These are phyloP conservation scores for Dipteronia dyeriana DNA, from an alignment of 345 rosid species.

Conservation along the genomic window DNA sequence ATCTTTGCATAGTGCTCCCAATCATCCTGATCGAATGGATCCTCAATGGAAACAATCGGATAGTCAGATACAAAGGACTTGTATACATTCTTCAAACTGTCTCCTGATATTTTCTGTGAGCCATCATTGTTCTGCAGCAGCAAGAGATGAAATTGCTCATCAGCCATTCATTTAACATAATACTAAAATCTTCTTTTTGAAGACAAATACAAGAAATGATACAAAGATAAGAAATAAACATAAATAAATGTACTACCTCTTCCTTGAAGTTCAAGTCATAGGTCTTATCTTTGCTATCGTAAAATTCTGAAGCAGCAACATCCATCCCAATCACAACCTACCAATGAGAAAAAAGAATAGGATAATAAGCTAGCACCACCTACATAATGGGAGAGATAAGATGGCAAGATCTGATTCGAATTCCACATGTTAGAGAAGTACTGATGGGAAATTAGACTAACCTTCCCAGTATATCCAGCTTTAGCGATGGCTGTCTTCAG, in stretches of 20 bases:
- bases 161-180: conserved; percentile 3
- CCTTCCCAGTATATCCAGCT: conserved; percentile 69
- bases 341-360: conserved; percentile 3
- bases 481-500: conserved; percentile 69
- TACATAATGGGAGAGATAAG: background rate
- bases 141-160: conserved; percentile 13
- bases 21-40: conserved; percentile 77
- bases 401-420: background rate
- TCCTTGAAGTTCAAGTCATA: conserved; percentile 73
- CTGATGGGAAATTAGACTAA: conserved; percentile 9
- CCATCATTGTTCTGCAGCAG: conserved; percentile 61
- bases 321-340: conserved; percentile 82
- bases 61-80: conserved; percentile 57
- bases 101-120: conserved; percentile 62
- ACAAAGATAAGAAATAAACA: background rate
- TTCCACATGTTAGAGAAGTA: background rate
- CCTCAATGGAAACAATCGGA: conserved; percentile 71
- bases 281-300: conserved; percentile 44
- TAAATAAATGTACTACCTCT: conserved; percentile 37
- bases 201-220: background rate
- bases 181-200: background rate
- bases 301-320: conserved; percentile 78
- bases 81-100: conserved; percentile 57
- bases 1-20: conserved; percentile 63
- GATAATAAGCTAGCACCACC: background rate